Evolutionary conservation across 1,284 basidiomycete species (phyloP).

Genomic region (Stygiomarasmius scandens): DNA sequence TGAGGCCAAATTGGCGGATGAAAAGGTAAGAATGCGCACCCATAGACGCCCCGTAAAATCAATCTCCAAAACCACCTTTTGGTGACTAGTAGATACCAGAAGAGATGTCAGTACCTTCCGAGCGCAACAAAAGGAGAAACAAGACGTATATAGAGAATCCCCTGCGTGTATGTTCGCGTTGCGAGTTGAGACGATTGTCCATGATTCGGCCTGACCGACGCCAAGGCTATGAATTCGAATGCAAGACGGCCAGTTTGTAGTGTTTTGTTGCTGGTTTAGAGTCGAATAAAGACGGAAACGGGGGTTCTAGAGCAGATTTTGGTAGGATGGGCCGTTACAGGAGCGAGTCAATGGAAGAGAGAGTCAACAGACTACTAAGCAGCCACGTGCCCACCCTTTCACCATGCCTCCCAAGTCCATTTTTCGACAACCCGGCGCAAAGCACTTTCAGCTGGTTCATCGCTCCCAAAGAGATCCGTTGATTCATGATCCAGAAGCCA

Average conservation of each 20-base stretch:
- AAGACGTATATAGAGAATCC: constrained; percentile 85
- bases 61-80: constrained; percentile 89
- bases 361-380: neutral
- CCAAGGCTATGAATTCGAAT: constrained; percentile 3
- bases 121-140: constrained; percentile 26
- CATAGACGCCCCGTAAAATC: constrained; percentile 82
- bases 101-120: constrained; percentile 46
- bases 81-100: constrained; percentile 81
- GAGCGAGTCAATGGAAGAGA: constrained; percentile 1
- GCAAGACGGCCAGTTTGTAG: constrained; percentile 17
- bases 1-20: constrained; percentile 25
- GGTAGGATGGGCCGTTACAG: constrained; percentile 3
- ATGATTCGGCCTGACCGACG: constrained; percentile 28
- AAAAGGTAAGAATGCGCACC: constrained; percentile 47
- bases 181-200: constrained; percentile 55
- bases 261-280: neutral
- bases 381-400: constrained; percentile 13
- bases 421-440: constrained; percentile 85
- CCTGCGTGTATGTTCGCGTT: constrained; percentile 75
- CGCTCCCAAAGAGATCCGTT: constrained; percentile 95
- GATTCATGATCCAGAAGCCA: constrained; percentile 91
- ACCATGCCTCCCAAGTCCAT: constrained; percentile 77
- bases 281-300: neutral
- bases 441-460: constrained; percentile 97
- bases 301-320: neutral